Conservation (phyloP, 148 eudicot species). For the Nepenthes gracilis region DNA sequence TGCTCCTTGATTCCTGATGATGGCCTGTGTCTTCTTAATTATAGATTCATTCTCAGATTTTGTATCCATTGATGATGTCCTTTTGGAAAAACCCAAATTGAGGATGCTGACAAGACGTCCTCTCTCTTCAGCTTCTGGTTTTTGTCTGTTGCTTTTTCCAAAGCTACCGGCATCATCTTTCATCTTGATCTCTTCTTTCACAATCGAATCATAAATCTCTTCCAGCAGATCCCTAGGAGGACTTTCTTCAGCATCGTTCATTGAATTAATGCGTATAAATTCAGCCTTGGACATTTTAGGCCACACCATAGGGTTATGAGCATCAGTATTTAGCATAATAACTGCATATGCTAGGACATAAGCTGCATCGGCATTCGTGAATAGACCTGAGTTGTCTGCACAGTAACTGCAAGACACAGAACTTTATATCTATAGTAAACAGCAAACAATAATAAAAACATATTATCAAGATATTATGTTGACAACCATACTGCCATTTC, state of each 20-base stretch:
- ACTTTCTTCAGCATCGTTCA: slow-evolving; percentile 77
- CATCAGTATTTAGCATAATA: slow-evolving; percentile 97
- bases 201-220: slow-evolving; percentile 90
- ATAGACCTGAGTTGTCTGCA: slow-evolving; percentile 89
- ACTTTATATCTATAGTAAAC: slow-evolving; percentile 1
- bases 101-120: slow-evolving; percentile 85
- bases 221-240: slow-evolving; percentile 79
- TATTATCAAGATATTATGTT: too few relatives aligned
- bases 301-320: slow-evolving; percentile 97
- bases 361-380: slow-evolving; percentile 98
- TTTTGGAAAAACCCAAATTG: slow-evolving; percentile 84
- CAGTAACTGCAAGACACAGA: slow-evolving; percentile 61
- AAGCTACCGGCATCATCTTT: slow-evolving; percentile 57
- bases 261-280: slow-evolving; percentile 72
- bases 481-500: too few relatives aligned
- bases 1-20: slow-evolving; percentile 59
- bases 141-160: slow-evolving; percentile 53
- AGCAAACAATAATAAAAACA: background rate
- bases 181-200: slow-evolving; percentile 93
- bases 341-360: slow-evolving; percentile 99
- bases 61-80: slow-evolving; percentile 40
- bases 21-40: slow-evolving; percentile 73
- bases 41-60: slow-evolving; percentile 85
- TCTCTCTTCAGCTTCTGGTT: slow-evolving; percentile 82
- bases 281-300: slow-evolving; percentile 95